Evolutionary conservation across 164 flowering plant species (phyloP), one percentile per base, ranked within the genome.

Genomic region (Tetrastigma voinierianum): DNA sequence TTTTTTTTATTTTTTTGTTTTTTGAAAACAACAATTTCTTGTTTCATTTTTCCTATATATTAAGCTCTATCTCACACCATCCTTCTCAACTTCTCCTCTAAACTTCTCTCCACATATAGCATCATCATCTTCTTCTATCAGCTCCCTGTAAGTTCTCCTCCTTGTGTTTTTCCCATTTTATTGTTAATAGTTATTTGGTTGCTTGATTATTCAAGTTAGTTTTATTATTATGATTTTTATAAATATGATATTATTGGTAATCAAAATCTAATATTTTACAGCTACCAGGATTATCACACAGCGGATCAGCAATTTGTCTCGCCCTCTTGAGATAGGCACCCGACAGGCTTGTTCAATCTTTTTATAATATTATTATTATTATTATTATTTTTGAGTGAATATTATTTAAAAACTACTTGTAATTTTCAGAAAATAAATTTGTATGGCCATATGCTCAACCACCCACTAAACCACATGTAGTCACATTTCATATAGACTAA

Each of bases 41-140:
- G n/a, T 32, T 20, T 59, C 19, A 48, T 17, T 53, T 32, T 65
- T 45, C 23, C 55, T 65, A 71, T 65, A 71, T 60, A 71, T 65
- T 71, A 43, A 45, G 23, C 44, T 59, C 60, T 3, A 32, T 16
- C 63, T 44, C 47, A 20, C 51, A 19, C 46, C n/a, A 44, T 17
- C 16, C 44, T 63, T 17, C 46, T 51, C 57, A 24, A 44, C 10
- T 49, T 51, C 51, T 51, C 24, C 55, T 67, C 17, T 8, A 23
- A 23, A 48, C 10, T 49, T 60, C 48, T 60, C 51, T 60, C 23
- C 18, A 3, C 16, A 10, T 49, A 10, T 59, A 5, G 16, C 9
- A 16, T 23, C 64, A 15, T 47, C 11, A 46, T 58, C 21, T 54
- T 58, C 21, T 45, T 62, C 65, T 24, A 12, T 19, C 4, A 13